Evolutionary conservation across 2,329 filamentous ascomycete genomes (phyloP).

Genomic region (Aspergillus clavatus): DNA sequence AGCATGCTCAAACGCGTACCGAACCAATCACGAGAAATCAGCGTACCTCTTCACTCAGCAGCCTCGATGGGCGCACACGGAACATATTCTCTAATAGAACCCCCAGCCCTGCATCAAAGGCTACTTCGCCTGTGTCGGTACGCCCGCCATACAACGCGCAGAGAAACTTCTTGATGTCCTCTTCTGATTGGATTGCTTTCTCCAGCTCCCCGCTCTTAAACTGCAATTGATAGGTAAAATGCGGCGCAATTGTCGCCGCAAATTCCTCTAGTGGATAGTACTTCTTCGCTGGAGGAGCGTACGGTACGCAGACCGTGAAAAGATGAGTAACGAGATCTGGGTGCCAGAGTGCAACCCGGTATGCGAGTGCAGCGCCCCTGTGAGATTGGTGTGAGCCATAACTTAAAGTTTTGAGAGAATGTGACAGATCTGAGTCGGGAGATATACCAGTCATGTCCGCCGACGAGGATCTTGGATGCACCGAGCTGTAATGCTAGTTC

Average conservation of each 20-base stretch:
- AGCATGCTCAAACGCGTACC: neutral
- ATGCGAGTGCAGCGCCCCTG: conserved; percentile 71
- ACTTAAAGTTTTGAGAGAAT: neutral
- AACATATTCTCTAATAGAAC: conserved; percentile 59
- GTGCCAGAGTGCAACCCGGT: conserved; percentile 68
- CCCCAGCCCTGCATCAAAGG: conserved; percentile 59
- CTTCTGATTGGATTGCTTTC: conserved; percentile 51
- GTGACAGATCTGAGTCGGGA: neutral
- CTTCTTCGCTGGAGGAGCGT: conserved; percentile 49
- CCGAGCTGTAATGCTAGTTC: conserved; percentile 60
- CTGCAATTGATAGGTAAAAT: conserved; percentile 81
- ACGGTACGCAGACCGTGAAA: conserved; percentile 79
- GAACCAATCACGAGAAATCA: conserved; percentile 11
- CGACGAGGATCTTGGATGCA: conserved; percentile 64
- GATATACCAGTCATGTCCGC: conserved; percentile 76
- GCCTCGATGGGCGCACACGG: conserved; percentile 51
- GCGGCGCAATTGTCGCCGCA: conserved; percentile 54
- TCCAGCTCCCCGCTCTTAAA: conserved; percentile 66
- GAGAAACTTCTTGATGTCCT: conserved; percentile 65
- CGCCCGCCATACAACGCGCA: conserved; percentile 65
- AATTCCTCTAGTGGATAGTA: conserved; percentile 58
- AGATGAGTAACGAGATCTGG: conserved; percentile 68
- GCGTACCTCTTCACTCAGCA: conserved; percentile 61
- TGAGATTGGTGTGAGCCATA: neutral
- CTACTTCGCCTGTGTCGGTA: conserved; percentile 51